phyloP scores from a whole-genome alignment of 1,139 yeast genomes.

The Blastobotrys illinoisensis region DNA sequence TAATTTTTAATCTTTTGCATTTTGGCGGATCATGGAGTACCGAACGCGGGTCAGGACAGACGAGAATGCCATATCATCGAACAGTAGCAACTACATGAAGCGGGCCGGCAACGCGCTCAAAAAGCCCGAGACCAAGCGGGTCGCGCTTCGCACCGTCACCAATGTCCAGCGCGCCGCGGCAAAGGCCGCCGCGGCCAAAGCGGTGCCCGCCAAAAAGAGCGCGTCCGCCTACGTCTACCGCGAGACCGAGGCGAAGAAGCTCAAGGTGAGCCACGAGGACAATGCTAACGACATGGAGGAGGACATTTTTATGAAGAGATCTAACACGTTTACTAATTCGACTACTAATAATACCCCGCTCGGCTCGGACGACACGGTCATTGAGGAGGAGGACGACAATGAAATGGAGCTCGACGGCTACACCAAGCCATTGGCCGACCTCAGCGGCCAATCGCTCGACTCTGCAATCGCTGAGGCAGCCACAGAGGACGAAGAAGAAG shows the following conservation, averaged over 20 bases:
- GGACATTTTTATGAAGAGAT: neutral
- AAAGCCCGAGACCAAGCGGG: slow-evolving; percentile 8
- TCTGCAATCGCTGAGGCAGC: neutral
- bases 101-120: neutral
- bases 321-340: neutral
- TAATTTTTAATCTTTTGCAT: neutral
- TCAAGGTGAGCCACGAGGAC: slow-evolving; percentile 1
- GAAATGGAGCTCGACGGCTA: neutral
- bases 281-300: slow-evolving; percentile 1
- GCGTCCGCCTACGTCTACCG: neutral
- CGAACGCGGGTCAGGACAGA: neutral
- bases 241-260: slow-evolving; percentile 2
- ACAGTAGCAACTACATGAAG: neutral
- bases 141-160: slow-evolving; percentile 5
- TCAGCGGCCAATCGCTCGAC: too few relatives aligned
- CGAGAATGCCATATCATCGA: neutral
- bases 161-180: neutral
- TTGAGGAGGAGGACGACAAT: slow-evolving; percentile 1
- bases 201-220: neutral
- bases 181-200: neutral
- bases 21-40: neutral
- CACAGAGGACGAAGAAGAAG: slow-evolving; percentile 1
- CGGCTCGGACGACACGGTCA: slow-evolving; percentile 8
- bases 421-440: too few relatives aligned
- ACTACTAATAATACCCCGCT: neutral